Percentiles rank a stretch among this genome's conserved stretches.
Evolutionary conservation across 805 yeast genomes (phyloP).

Genomic region (Lachancea dasiensis): DNA sequence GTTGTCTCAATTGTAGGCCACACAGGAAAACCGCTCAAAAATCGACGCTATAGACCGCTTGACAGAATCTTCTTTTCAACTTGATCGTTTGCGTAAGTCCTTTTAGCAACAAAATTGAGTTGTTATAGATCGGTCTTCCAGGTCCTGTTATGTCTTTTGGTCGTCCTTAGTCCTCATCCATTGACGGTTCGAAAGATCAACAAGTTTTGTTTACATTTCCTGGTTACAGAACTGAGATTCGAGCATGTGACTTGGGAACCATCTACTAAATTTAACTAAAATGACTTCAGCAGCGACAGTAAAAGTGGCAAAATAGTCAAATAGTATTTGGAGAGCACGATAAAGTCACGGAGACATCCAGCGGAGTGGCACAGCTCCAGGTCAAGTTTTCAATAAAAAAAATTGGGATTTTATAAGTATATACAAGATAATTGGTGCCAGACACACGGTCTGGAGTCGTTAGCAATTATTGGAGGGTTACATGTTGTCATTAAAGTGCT

Average conservation of each 20-base stretch:
- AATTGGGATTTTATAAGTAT: conserved; percentile 1
- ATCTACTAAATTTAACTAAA: neutral
- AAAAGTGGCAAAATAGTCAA: no score
- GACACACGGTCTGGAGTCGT: conserved; percentile 5
- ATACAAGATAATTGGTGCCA: conserved; percentile 7
- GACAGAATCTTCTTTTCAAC: neutral
- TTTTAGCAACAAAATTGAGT: no score
- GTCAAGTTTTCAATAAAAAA: neutral
- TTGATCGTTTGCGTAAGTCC: neutral
- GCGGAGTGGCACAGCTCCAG: neutral
- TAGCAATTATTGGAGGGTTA: neutral
- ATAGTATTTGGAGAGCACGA: no score
- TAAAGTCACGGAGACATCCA: no score
- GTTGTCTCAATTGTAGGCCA: no score
- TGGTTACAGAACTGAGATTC: conserved; percentile 7
- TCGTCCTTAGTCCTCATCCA: no score
- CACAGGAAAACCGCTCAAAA: no score
- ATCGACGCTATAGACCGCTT: neutral
- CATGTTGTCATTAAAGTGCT: neutral
- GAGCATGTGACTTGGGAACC: neutral
- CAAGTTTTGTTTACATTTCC: conserved; percentile 10
- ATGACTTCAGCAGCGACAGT: no score
- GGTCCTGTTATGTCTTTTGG: no score
- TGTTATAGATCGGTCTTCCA: no score
- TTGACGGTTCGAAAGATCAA: conserved; percentile 7